phyloP scores from a whole-genome alignment of 305 asterid species.

The Fraxinus greggii region DNA sequence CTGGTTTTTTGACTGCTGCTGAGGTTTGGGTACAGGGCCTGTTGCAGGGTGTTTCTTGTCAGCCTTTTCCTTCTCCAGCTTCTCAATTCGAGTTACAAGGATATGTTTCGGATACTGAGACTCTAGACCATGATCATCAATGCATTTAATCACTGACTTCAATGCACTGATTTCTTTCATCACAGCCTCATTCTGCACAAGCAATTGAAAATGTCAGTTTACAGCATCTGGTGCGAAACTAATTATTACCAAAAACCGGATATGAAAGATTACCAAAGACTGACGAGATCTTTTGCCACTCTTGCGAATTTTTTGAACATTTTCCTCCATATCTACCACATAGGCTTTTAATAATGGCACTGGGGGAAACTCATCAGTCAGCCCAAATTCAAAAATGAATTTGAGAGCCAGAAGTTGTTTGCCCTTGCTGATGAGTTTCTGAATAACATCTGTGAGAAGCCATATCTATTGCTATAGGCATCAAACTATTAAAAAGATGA shows the following conservation, averaged over 20 bases:
- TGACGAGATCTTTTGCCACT: conserved; percentile 46
- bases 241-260: conserved; percentile 10
- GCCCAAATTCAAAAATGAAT: conserved; percentile 57
- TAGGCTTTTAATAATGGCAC: conserved; percentile 54
- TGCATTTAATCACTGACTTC: conserved; percentile 51
- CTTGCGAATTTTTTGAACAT: conserved; percentile 42
- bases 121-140: conserved; percentile 55
- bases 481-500: conserved; percentile 8
- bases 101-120: conserved; percentile 46
- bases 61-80: conserved; percentile 49
- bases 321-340: conserved; percentile 39
- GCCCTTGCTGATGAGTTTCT: conserved; percentile 52
- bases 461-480: conserved; percentile 20
- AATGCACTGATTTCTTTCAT: conserved; percentile 54
- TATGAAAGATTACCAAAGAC: conserved; percentile 37
- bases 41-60: conserved; percentile 39
- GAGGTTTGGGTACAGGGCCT: conserved; percentile 29
- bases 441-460: conserved; percentile 45
- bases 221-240: conserved; percentile 1
- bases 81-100: conserved; percentile 40
- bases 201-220: conserved; percentile 20
- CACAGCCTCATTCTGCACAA: conserved; percentile 51
- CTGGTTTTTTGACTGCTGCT: conserved; percentile 31
- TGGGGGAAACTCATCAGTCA: conserved; percentile 57
- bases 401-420: conserved; percentile 59